Conservation (phyloP, 495 filamentous ascomycete genomes). For the Daldinia decipiens region DNA sequence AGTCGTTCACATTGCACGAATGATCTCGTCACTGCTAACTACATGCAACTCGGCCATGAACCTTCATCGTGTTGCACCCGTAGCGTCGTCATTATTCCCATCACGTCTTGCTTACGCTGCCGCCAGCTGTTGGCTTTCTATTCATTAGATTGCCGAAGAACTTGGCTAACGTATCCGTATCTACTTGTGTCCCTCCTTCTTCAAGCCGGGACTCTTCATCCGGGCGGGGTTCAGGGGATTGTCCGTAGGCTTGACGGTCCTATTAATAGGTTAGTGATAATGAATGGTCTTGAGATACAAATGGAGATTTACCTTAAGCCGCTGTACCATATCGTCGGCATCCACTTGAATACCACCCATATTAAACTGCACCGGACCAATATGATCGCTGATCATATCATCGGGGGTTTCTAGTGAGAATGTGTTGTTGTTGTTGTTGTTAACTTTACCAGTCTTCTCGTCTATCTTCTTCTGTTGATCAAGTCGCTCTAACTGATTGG, state of each 20-base stretch:
- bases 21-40: background rate
- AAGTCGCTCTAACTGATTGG: constrained; percentile 74
- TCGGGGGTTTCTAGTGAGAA: constrained; percentile 57
- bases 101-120: constrained; percentile 34
- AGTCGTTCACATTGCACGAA: background rate
- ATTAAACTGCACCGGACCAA: constrained; percentile 96
- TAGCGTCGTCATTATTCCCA: background rate
- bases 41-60: constrained; percentile 4
- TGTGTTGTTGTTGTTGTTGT: constrained; percentile 42
- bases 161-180: constrained; percentile 60
- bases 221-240: constrained; percentile 50
- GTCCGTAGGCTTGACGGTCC: constrained; percentile 60
- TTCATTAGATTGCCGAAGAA: constrained; percentile 63
- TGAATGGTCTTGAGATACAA: background rate
- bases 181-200: constrained; percentile 52
- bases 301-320: constrained; percentile 73
- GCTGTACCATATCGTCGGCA: constrained; percentile 92
- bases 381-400: constrained; percentile 82
- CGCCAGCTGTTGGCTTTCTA: constrained; percentile 43
- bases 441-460: constrained; percentile 66
- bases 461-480: constrained; percentile 72
- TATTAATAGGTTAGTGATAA: constrained; percentile 39
- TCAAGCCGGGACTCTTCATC: constrained; percentile 46
- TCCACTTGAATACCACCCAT: constrained; percentile 97
- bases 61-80: background rate